Evolutionary conservation across 2,329 filamentous ascomycete species (phyloP).

Genomic region (Aspergillus melleus): DNA sequence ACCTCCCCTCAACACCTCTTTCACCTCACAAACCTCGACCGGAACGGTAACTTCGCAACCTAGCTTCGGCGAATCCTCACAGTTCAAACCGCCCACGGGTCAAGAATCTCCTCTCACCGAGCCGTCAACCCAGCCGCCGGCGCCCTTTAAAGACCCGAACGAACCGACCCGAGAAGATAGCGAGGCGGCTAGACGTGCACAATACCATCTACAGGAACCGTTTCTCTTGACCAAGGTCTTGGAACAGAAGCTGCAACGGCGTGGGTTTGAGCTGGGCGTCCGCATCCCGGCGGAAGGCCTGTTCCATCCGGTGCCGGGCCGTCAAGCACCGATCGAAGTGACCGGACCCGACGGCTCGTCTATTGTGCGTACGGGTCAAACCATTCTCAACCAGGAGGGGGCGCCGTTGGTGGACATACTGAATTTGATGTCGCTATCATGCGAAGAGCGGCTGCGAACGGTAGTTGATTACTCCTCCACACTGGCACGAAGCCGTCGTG

Average conservation of each 20-base stretch:
- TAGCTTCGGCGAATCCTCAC: constrained; percentile 52
- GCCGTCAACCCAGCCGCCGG: constrained; percentile 59
- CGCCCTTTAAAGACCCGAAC: constrained; percentile 65
- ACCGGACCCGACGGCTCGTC: constrained; percentile 62
- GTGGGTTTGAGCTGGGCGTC: constrained; percentile 59
- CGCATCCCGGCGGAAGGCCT: constrained; percentile 59
- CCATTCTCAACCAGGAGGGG: constrained; percentile 67
- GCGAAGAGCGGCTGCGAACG: constrained; percentile 74
- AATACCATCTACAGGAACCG: constrained; percentile 70
- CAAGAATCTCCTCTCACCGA: constrained; percentile 65
- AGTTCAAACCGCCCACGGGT: constrained; percentile 56
- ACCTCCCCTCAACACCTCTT: constrained; percentile 45
- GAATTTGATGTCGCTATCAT: constrained; percentile 76
- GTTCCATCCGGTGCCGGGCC: constrained; percentile 46
- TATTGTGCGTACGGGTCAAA: constrained; percentile 64
- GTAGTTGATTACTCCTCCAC: constrained; percentile 75
- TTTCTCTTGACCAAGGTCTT: constrained; percentile 67
- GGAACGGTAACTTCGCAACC: constrained; percentile 42
- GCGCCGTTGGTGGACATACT: constrained; percentile 78
- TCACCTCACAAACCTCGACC: constrained; percentile 42
- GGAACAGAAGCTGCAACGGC: constrained; percentile 57
- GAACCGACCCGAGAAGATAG: constrained; percentile 64
- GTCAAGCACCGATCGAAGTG: constrained; percentile 49
- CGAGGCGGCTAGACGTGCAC: constrained; percentile 61
- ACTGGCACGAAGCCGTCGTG: constrained; percentile 70